phyloP scores from a whole-genome alignment of 805 yeast genomes.

The Kregervanrija fluxuum region DNA sequence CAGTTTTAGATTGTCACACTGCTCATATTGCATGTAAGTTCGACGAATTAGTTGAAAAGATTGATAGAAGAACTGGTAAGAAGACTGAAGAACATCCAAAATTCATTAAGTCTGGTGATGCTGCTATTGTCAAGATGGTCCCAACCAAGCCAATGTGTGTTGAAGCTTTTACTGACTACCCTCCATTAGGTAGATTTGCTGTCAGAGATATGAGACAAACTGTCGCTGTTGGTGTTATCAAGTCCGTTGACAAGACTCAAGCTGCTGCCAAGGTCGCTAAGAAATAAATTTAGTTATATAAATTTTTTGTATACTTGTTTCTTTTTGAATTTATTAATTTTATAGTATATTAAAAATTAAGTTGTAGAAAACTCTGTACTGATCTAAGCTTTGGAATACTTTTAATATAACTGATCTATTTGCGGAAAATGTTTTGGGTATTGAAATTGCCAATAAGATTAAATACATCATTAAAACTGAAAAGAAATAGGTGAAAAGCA shows the following conservation, averaged over 20 bases:
- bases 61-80: conserved; percentile 93
- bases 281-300: conserved; percentile 40
- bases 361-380: conserved; percentile 33
- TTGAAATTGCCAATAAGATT: too few relatives aligned
- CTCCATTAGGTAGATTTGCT: conserved; percentile 96
- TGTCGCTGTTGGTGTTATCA: conserved; percentile 99
- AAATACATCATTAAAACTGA: too few relatives aligned
- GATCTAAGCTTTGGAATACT: too few relatives aligned
- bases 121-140: conserved; percentile 87
- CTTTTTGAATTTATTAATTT: conserved; percentile 2
- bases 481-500: too few relatives aligned
- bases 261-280: conserved; percentile 82
- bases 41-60: conserved; percentile 74
- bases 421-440: too few relatives aligned
- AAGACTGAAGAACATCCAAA: conserved; percentile 83
- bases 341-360: conserved; percentile 23
- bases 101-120: conserved; percentile 93
- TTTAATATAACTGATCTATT: too few relatives aligned
- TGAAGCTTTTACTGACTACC: conserved; percentile 90
- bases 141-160: conserved; percentile 92
- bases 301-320: conserved; percentile 1
- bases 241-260: conserved; percentile 81
- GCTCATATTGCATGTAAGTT: conserved; percentile 90
- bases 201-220: conserved; percentile 99
- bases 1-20: conserved; percentile 89